A percentile compares a stretch with the other conserved stretches of the same genome.
Conservation (phyloP, 2,329 filamentous ascomycete species). For the Zasmidium citrigriseum region DNA sequence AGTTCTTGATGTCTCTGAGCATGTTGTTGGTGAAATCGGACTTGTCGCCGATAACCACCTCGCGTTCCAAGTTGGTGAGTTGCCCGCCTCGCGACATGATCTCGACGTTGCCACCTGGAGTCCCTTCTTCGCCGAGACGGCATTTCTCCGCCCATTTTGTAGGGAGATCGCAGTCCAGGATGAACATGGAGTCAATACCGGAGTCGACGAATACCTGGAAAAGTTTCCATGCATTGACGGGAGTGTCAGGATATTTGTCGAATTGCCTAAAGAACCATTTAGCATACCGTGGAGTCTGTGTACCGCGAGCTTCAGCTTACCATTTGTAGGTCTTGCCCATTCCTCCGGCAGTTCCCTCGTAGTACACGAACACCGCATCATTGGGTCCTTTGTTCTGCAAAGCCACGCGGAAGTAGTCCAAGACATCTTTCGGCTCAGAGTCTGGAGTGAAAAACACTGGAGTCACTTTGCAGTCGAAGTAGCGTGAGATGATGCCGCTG, state of each 20-base stretch:
- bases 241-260: background rate
- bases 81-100: constrained; percentile 6
- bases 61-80: background rate
- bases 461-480: constrained; percentile 2
- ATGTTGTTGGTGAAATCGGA: background rate
- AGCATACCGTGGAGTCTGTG: no score
- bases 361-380: constrained; percentile 14
- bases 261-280: background rate
- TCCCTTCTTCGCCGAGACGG: background rate
- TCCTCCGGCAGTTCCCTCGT: constrained; percentile 5
- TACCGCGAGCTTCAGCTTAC: background rate
- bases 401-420: background rate
- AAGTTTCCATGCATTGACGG: constrained; percentile 10
- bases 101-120: constrained; percentile 5
- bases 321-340: background rate
- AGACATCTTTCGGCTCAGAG: background rate
- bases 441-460: background rate
- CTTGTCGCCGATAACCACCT: background rate
- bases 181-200: background rate
- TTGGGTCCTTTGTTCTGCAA: background rate
- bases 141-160: constrained; percentile 5
- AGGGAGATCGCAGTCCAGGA: constrained; percentile 10
- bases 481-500: background rate
- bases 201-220: constrained; percentile 5
- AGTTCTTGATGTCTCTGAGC: background rate